Conservation (phyloP, 768 basidiomycete genomes). For the Termitomyces sp. region DNA sequence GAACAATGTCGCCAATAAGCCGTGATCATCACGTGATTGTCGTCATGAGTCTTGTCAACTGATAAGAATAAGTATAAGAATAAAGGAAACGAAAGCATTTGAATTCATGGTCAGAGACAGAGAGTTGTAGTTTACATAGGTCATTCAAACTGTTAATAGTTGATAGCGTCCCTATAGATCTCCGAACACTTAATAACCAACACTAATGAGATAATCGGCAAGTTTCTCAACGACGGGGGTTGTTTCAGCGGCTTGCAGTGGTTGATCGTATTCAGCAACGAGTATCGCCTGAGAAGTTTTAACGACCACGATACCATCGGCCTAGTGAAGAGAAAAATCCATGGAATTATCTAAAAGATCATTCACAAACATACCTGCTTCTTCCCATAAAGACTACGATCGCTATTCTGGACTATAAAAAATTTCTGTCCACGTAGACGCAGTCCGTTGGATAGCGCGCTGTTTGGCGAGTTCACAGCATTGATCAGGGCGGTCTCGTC, state of each 20-base stretch:
- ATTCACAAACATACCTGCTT: constrained; percentile 51
- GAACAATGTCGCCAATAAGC: neutral
- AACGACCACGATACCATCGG: constrained; percentile 66
- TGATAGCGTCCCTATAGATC: neutral
- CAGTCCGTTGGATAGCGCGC: constrained; percentile 53
- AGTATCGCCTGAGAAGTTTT: constrained; percentile 86
- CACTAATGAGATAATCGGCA: constrained; percentile 71
- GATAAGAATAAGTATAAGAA: no score
- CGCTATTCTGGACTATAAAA: constrained; percentile 49
- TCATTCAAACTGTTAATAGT: constrained; percentile 5
- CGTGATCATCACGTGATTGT: constrained; percentile 6
- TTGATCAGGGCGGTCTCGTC: constrained; percentile 58
- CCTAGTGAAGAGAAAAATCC: constrained; percentile 33
- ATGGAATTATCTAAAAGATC: neutral
- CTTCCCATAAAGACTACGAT: constrained; percentile 66
- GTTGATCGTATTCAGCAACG: constrained; percentile 66
- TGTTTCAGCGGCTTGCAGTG: constrained; percentile 60
- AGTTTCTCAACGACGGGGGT: constrained; percentile 60
- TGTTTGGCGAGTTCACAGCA: constrained; percentile 35
- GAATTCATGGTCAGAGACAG: neutral
- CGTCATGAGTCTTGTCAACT: constrained; percentile 3
- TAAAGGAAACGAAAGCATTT: neutral
- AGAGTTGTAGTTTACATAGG: constrained; percentile 13
- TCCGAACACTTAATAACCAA: constrained; percentile 38
- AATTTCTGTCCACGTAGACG: constrained; percentile 67